Percentiles rank a stretch among this genome's conserved stretches.
Conservation (phyloP, 177 flowering plant species). For the Vitis hybrid region DNA sequence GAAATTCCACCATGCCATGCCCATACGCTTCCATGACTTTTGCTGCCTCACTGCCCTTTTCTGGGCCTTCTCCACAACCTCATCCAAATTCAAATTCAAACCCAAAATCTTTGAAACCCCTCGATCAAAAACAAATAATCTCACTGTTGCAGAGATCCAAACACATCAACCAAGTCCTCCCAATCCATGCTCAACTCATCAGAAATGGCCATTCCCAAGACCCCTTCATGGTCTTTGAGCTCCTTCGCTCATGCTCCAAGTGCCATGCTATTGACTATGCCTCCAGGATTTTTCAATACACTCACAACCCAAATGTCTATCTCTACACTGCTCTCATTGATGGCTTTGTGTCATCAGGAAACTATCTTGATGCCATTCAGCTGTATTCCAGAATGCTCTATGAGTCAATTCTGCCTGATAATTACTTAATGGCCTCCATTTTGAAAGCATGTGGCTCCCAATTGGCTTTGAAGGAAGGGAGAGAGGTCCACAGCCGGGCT, state of each 20-base stretch:
- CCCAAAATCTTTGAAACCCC: constrained; percentile 2
- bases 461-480: constrained; percentile 27
- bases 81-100: constrained; percentile 15
- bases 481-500: constrained; percentile 31
- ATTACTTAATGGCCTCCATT: constrained; percentile 26
- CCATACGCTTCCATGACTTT: no score
- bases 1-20: no score
- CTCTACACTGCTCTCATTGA: constrained; percentile 41
- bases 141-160: constrained; percentile 24
- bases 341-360: constrained; percentile 24
- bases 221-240: constrained; percentile 34
- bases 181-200: constrained; percentile 29
- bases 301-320: constrained; percentile 31
- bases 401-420: constrained; percentile 19
- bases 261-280: constrained; percentile 31
- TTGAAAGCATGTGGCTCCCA: constrained; percentile 31
- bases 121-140: constrained; percentile 8
- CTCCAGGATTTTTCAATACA: constrained; percentile 22
- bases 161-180: constrained; percentile 19
- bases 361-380: constrained; percentile 20
- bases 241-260: constrained; percentile 30
- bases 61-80: no score
- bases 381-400: constrained; percentile 25
- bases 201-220: constrained; percentile 25
- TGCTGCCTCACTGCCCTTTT: no score